Evolutionary conservation across 1,139 yeast genomes (phyloP).

Genomic region (Protomyces gravidus): DNA sequence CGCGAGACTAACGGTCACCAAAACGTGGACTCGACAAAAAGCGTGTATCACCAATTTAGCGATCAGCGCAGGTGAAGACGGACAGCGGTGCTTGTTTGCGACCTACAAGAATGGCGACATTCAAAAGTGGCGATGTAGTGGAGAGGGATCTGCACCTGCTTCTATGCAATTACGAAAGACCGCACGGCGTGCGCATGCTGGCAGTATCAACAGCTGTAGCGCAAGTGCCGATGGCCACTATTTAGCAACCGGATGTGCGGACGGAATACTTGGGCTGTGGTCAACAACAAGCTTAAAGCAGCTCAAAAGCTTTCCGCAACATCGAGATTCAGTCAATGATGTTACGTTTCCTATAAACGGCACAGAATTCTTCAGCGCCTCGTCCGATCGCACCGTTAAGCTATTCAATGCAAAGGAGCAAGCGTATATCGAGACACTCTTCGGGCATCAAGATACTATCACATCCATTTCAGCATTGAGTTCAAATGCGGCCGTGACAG

Average conservation of each 20-base stretch:
- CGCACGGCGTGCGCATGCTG: slow-evolving; percentile 54
- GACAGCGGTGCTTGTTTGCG: slow-evolving; percentile 47
- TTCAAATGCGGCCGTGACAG: slow-evolving; percentile 89
- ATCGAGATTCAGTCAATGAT: slow-evolving; percentile 60
- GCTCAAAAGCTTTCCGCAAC: slow-evolving; percentile 66
- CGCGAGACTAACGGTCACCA: neutral
- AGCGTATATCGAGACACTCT: slow-evolving; percentile 81
- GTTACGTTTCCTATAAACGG: slow-evolving; percentile 72
- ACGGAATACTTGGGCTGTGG: slow-evolving; percentile 78
- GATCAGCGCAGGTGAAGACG: slow-evolving; percentile 53
- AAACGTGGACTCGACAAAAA: slow-evolving; percentile 48
- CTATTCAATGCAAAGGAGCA: slow-evolving; percentile 80
- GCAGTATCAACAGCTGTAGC: slow-evolving; percentile 71
- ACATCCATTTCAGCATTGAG: slow-evolving; percentile 73
- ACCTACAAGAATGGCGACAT: slow-evolving; percentile 78
- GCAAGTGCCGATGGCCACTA: slow-evolving; percentile 82
- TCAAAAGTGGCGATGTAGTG: slow-evolving; percentile 57
- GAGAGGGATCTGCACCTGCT: slow-evolving; percentile 49
- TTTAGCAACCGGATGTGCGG: slow-evolving; percentile 87
- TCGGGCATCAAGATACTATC: slow-evolving; percentile 92
- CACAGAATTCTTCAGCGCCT: slow-evolving; percentile 85
- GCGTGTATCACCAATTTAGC: slow-evolving; percentile 40
- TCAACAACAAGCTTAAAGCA: slow-evolving; percentile 71
- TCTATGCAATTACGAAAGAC: slow-evolving; percentile 51
- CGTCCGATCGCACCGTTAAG: slow-evolving; percentile 86